phyloP scores from a whole-genome alignment of 768 basidiomycete species.

The Amanita brunnescens region DNA sequence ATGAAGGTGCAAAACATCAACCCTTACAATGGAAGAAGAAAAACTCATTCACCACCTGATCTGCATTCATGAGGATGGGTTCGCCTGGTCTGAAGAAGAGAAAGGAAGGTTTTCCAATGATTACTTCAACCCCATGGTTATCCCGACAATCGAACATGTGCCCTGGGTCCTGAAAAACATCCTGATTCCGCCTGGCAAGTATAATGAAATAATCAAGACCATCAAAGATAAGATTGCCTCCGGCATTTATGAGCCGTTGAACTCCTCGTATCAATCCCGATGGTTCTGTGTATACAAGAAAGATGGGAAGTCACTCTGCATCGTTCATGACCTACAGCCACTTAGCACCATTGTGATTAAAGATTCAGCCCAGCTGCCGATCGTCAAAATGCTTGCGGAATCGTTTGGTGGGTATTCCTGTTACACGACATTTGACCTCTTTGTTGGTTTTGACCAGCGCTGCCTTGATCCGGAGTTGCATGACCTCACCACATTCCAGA shows the following conservation, averaged over 20 bases:
- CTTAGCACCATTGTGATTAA: conserved; percentile 13
- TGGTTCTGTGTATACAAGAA: conserved; percentile 17
- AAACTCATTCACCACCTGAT: conserved; percentile 25
- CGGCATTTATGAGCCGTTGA: conserved; percentile 8
- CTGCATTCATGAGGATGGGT: conserved; percentile 19
- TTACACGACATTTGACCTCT: conserved; percentile 4
- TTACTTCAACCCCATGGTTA: conserved; percentile 17
- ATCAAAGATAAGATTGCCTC: background rate
- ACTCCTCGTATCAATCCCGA: conserved; percentile 7
- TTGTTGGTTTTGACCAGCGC: conserved; percentile 1
- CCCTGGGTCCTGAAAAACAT: conserved; percentile 23
- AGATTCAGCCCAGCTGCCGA: conserved; percentile 11
- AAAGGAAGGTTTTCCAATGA: conserved; percentile 18
- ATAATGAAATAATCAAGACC: conserved; percentile 13
- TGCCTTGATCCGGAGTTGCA: background rate
- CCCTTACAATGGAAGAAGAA: conserved; percentile 26
- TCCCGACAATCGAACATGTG: conserved; percentile 21
- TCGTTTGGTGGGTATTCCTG: conserved; percentile 11
- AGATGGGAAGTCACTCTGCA: conserved; percentile 11
- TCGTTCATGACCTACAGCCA: conserved; percentile 15
- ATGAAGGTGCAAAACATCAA: conserved; percentile 19
- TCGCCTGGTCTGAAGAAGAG: conserved; percentile 25
- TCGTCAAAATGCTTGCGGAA: conserved; percentile 12
- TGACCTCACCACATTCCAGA: conserved; percentile 13
- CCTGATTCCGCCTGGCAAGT: conserved; percentile 24